Base-by-base conservation (phyloP, 345 rosid species). In the Ceriops zippeliana region DNA sequence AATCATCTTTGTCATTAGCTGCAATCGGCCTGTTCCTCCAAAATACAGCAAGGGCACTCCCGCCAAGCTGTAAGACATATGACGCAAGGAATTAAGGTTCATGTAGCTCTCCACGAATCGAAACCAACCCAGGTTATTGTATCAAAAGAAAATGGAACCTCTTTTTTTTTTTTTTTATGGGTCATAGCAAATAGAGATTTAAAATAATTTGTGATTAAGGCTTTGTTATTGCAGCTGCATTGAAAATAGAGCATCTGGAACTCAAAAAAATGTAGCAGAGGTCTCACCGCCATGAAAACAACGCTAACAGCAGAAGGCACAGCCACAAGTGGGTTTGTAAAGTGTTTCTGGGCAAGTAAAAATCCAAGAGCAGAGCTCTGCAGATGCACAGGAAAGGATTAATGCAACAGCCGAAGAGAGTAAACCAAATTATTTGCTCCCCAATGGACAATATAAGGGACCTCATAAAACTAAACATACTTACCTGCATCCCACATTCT, bases 311-410 rank as follows among this genome's bases (percentile, higher is more conserved):
- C 99, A 58, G 99, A 95, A 63, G 97, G 99, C 69, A 91, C 97
- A 30, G 96, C 96, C 5, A 95, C 99, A 2, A 91, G 87, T 52
- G 96, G 97, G 70, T 95, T 95, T 20, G 90, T 88, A 70, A 95
- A 95, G 82, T 95, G 96, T 75, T 79, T 93, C 80, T 90, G 97
- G 5, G 97, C 97, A 5, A 95, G 97, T 73, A 91, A 85, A 82
- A 89, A 95, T 15, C 99, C 99, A 1, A 95, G 96, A 19, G 97
- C 97, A 10, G 99, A 95, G 78, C 99, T 91, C 97, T 91, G 95
- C 71, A 15, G 32, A 54, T 61, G 21, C 38, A 76, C 49, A 35
- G 30, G 32, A 65, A 59, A 32, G 28, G 37, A n/a, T 20, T 21
- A 9, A 59, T 5, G 17, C 6, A 35, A 10, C 52, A 2, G 22